phyloP scores from a whole-genome alignment of 225 moss, liverwort and hornwort genomes.

The Ulota crispa region DNA sequence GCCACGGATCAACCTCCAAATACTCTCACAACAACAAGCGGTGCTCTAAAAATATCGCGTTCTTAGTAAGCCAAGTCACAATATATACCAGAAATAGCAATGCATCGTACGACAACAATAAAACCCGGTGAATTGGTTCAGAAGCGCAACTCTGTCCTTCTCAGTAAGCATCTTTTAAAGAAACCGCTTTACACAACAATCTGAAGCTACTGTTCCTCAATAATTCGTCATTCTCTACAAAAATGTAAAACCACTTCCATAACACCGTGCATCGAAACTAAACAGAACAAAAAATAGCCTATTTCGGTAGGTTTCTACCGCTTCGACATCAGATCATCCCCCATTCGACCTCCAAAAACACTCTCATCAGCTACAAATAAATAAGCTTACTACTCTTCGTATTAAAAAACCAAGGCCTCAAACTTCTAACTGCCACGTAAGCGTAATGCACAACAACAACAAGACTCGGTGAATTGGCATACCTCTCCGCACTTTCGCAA shows the following conservation, averaged over 20 bases:
- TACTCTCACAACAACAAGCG: background rate
- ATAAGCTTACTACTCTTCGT: background rate
- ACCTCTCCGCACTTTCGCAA: background rate
- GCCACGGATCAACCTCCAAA: background rate
- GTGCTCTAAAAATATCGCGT: background rate
- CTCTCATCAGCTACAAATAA: background rate
- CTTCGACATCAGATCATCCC: background rate
- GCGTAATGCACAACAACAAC: background rate
- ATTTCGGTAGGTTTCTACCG: background rate
- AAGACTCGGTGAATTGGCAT: background rate
- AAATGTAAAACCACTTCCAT: background rate
- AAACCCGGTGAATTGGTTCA: background rate
- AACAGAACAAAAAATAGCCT: background rate
- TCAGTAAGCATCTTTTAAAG: background rate
- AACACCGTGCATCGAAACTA: background rate
- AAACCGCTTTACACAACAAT: background rate
- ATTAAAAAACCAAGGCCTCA: background rate
- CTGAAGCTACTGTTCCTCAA: background rate
- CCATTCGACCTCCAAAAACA: background rate
- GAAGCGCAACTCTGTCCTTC: background rate
- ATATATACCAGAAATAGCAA: background rate
- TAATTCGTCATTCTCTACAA: background rate
- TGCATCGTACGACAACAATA: background rate
- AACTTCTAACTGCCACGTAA: background rate
- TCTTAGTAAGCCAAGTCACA: background rate